phyloP scores from a whole-genome alignment of 768 basidiomycete genomes.

The Dioszegia aurantiaca region DNA sequence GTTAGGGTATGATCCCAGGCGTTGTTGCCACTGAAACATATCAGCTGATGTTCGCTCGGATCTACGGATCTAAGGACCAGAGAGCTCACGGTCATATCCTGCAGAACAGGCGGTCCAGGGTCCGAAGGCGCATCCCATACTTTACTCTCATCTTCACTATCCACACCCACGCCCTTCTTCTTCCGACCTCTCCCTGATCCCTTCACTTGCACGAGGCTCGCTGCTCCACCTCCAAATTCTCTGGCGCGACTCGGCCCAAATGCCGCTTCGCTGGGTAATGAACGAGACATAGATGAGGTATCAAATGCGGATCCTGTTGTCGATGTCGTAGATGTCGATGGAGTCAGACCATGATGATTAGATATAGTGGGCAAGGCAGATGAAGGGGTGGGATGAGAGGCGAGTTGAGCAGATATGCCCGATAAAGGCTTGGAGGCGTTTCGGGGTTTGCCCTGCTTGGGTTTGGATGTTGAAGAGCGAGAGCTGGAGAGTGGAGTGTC shows the following conservation, averaged over 20 bases:
- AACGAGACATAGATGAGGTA: constrained; percentile 1
- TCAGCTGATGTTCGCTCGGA: constrained; percentile 2
- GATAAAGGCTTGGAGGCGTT: neutral
- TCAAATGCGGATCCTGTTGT: constrained; percentile 3
- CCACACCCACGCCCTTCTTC: constrained; percentile 17
- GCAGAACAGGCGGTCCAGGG: constrained; percentile 13
- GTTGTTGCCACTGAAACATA: constrained; percentile 38
- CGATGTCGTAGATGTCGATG: too few species aligned
- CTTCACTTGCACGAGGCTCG: too few species aligned
- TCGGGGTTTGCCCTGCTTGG: neutral
- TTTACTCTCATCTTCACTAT: constrained; percentile 31
- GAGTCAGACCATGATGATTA: neutral
- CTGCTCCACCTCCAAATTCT: constrained; percentile 16
- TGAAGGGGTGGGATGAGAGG: constrained; percentile 3
- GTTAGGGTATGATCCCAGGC: constrained; percentile 19
- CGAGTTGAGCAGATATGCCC: constrained; percentile 9
- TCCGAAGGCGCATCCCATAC: constrained; percentile 42
- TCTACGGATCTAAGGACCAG: too few species aligned
- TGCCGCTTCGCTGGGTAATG: constrained; percentile 7
- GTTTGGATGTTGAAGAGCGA: neutral
- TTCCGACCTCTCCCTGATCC: constrained; percentile 2
- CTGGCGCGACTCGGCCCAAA: constrained; percentile 2
- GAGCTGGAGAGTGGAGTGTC: too few species aligned
- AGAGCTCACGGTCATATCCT: constrained; percentile 33
- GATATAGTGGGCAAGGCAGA: neutral